Evolutionary conservation across 805 yeast species (phyloP), one percentile per base, ranked within the genome.

Genomic region (Candida succiphila): DNA sequence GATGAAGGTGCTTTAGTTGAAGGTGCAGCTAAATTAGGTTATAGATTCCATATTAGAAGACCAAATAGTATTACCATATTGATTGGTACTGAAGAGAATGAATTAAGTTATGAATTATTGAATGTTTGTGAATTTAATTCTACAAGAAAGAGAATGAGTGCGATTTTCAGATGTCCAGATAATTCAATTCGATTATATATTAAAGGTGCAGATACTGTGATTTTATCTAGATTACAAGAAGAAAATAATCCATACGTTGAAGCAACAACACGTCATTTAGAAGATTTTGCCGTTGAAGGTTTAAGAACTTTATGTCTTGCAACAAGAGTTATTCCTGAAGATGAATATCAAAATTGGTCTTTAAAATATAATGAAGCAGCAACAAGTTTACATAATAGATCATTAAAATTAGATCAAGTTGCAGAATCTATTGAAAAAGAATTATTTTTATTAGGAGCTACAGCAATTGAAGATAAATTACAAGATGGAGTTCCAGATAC

Each of bases 401-500:
- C 78, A 18, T 76, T 75, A 19, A 77, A 75, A 49, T 63, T 94
- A 35, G 97, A 88, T 49, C 83, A 71, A 7, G 94, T 82, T 10
- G 97, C 98, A 1, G 95, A 89, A 48, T 45, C 75, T 35, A 87
- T 92, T 40, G 99, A 92, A 55, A 69, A 64, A 25, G 80, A 83
- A 39, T 61, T 92, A 43, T 78, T 78, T 39, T 60, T 92, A 26
- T 61, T 92, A 14, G 99, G 99, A 26, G 97, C 97, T 2, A 94
- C 98, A 25, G 99, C 98, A 1, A 92, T 92, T 52, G 99, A 92
- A 55, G 99, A 92, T 55, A 89, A 92, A 52, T 64, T 92, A 31
- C 99, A 92, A 61, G 97, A 89, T 37, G 98, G 96, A 27, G 99
- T 92, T 16, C 97, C 99, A 2, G 98, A 92, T 44, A 87, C 98